A percentile compares a stretch with the other conserved stretches of the same genome.
These are phyloP conservation scores for Starmera stellimalicola DNA, from an alignment of 1,139 yeast genomes.

Conservation along the genomic window DNA sequence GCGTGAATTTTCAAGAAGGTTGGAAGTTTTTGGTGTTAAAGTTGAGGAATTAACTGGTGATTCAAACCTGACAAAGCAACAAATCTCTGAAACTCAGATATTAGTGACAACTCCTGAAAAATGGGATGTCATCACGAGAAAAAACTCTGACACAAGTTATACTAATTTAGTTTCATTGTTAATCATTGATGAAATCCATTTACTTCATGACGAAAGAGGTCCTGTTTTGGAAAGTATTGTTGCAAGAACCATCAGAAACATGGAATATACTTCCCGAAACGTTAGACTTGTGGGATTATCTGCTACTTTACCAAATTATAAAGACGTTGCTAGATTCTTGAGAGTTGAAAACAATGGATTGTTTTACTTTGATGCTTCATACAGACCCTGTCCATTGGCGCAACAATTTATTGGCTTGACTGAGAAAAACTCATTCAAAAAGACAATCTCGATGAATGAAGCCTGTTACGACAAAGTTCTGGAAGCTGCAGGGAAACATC, in stretches of 20 bases:
- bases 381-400: conserved; percentile 86
- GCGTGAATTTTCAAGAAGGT: conserved; percentile 68
- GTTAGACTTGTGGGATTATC: conserved; percentile 80
- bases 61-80: conserved; percentile 65
- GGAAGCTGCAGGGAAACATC: conserved; percentile 61
- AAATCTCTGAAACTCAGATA: conserved; percentile 71
- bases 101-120: conserved; percentile 93
- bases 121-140: conserved; percentile 94
- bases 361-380: conserved; percentile 75
- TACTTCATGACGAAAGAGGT: conserved; percentile 91
- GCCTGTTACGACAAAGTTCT: conserved; percentile 79
- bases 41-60: conserved; percentile 94
- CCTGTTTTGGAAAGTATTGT: conserved; percentile 89
- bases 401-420: conserved; percentile 86
- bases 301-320: conserved; percentile 88
- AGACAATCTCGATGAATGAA: conserved; percentile 76
- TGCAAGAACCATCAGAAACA: conserved; percentile 53
- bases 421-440: conserved; percentile 74
- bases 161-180: conserved; percentile 57
- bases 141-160: conserved; percentile 54
- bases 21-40: conserved; percentile 55
- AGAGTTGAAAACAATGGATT: conserved; percentile 47
- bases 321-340: conserved; percentile 78
- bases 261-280: conserved; percentile 32
- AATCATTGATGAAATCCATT: conserved; percentile 90